Base-by-base conservation (phyloP, 148 eudicot species). In the Chenopodium suecicum region DNA sequence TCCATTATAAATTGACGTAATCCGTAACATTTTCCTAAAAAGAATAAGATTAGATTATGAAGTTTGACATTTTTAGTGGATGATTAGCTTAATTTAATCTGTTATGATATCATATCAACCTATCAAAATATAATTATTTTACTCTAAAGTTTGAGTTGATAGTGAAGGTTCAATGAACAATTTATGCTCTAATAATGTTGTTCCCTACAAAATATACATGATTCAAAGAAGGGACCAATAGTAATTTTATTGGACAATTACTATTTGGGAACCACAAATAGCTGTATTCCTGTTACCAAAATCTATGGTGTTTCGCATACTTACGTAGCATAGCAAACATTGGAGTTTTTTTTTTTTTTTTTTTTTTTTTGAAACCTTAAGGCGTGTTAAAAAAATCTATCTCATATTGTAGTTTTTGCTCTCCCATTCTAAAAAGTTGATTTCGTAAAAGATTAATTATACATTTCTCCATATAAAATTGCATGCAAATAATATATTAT, bases 121-220 rank as follows among this genome's bases (percentile, higher is more conserved):
- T 37, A 71, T 41, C 52, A 41, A 8, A 13, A 66, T 64, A 32
- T 1, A 71, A 71, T 4, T 44, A 44, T 6, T 13, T 68, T 31
- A 68, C 72, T 32, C 44, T 20, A 71, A 71, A 44, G 25, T 44
- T 71, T 71, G 54, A 71, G 73, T 44, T 71, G 74, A 71, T 71
- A 11, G 74, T 20, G 74, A 71, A 71, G 74, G 52, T 71, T 71
- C 74, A 71, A 71, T 71, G 74, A 71, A 71, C 7, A 71, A 19
- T 37, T 71, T 71, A 9, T 71, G 74, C 52, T 19, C 50, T 44
- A 71, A 71, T 71, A 20, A 68, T 71, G 44, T 71, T 41, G 74
- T 71, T 71, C 52, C 74, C 70, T 77, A 31, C 52, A 64, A 37
- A n/a, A 41, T 63, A 29, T 27, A 64, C 70, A 76, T 29, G 37